Conservation (phyloP, 441 rosid genomes). For the Eruca vesicaria region DNA sequence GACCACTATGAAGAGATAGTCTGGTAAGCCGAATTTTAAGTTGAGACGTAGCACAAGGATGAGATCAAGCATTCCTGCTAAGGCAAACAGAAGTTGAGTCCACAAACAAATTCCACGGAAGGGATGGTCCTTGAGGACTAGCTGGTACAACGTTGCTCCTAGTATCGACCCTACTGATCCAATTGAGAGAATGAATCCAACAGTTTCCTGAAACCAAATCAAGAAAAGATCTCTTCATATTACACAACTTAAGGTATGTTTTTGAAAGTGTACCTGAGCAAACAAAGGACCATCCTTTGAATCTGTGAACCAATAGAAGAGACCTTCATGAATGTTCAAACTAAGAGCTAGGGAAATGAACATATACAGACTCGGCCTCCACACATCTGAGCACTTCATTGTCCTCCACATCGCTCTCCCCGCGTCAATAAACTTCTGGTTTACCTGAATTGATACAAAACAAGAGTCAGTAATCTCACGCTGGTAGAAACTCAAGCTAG, state of each 20-base stretch:
- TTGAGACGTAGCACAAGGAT: constrained; percentile 78
- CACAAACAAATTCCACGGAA: constrained; percentile 70
- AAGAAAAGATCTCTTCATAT: background rate
- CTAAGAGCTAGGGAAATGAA: constrained; percentile 72
- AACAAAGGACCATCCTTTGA: constrained; percentile 77
- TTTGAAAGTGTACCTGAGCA: constrained; percentile 62
- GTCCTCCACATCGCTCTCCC: constrained; percentile 88
- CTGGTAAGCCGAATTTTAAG: constrained; percentile 71
- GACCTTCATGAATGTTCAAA: constrained; percentile 79
- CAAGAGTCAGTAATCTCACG: constrained; percentile 15
- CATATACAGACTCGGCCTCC: constrained; percentile 96
- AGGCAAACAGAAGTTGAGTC: constrained; percentile 79
- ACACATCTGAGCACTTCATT: constrained; percentile 68
- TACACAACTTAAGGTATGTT: background rate
- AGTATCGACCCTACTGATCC: constrained; percentile 79
- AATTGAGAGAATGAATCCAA: constrained; percentile 81
- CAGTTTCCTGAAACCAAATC: constrained; percentile 61
- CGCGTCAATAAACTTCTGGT: constrained; percentile 66
- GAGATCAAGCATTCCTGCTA: constrained; percentile 91
- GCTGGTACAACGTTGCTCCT: constrained; percentile 78
- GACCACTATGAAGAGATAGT: constrained; percentile 69
- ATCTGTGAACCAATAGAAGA: constrained; percentile 94
- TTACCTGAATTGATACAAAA: constrained; percentile 49
- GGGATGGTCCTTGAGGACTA: constrained; percentile 63
- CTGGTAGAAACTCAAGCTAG: background rate